Evolutionary conservation across 2,329 filamentous ascomycete genomes (phyloP).

Genomic region (Ceratocystis destructans): DNA sequence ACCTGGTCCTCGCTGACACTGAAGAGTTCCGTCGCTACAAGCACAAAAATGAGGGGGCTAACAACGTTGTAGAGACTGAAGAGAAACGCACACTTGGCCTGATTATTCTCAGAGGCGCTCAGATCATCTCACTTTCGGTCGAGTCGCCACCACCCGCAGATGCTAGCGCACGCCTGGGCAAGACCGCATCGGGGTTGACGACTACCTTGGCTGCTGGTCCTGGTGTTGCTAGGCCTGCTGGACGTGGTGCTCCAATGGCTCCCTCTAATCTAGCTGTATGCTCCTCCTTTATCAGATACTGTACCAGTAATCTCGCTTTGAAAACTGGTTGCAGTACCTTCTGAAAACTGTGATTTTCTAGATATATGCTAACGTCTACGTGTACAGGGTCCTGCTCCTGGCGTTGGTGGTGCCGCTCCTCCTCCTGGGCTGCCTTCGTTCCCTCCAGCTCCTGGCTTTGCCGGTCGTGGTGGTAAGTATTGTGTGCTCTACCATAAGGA

Average conservation of each 20-base stretch:
- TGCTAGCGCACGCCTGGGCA: constrained; percentile 76
- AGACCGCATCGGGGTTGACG: constrained; percentile 52
- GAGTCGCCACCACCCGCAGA: constrained; percentile 93
- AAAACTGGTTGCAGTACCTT: no score
- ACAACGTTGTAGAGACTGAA: constrained; percentile 69
- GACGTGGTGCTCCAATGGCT: constrained; percentile 57
- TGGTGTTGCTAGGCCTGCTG: constrained; percentile 81
- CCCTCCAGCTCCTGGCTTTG: constrained; percentile 40
- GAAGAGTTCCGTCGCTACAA: constrained; percentile 93
- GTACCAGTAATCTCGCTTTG: not conserved
- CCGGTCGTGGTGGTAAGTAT: constrained; percentile 42
- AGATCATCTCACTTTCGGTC: constrained; percentile 88
- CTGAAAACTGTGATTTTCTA: not conserved
- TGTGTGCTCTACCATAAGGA: no score
- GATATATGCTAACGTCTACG: not conserved
- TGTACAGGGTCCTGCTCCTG: constrained; percentile 60
- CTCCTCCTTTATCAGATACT: constrained; percentile 10
- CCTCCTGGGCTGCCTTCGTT: constrained; percentile 45
- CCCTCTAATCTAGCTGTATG: constrained; percentile 62
- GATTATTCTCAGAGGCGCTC: constrained; percentile 84
- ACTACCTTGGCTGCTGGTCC: constrained; percentile 68
- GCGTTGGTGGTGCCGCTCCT: constrained; percentile 60
- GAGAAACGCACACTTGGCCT: constrained; percentile 96
- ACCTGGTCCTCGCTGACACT: constrained; percentile 93
- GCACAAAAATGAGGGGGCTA: constrained; percentile 57